Evolutionary conservation across 2,329 filamentous ascomycete genomes (phyloP).

Genomic region (Aureobasidium vineae): DNA sequence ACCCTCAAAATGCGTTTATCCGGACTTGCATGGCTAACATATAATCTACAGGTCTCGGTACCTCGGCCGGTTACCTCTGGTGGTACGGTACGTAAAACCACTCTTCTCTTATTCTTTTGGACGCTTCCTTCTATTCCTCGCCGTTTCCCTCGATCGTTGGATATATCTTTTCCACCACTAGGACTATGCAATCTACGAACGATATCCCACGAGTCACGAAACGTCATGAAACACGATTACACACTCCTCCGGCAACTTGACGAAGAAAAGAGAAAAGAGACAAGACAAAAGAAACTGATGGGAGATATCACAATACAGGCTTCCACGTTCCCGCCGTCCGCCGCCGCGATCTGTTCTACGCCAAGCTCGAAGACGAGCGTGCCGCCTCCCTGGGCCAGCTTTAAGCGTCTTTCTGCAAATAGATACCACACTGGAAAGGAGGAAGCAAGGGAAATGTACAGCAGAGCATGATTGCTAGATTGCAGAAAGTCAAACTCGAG

Average conservation of each 20-base stretch:
- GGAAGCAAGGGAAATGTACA: not conserved
- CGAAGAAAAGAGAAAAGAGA: not conserved
- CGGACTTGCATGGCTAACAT: not conserved
- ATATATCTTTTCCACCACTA: not conserved
- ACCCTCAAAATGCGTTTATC: not conserved
- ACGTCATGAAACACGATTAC: not conserved
- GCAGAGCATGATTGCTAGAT: not conserved
- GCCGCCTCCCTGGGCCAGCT: slow-evolving; percentile 48
- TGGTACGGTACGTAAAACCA: slow-evolving; percentile 59
- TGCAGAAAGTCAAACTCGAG: not conserved
- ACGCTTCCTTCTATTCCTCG: not conserved
- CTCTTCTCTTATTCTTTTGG: not conserved
- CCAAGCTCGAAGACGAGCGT: slow-evolving; percentile 62
- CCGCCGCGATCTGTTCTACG: slow-evolving; percentile 62
- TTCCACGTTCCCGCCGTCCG: slow-evolving; percentile 65
- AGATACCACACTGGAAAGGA: slow-evolving; percentile 3
- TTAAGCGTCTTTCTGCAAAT: slow-evolving; percentile 26
- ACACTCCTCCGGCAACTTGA: not conserved
- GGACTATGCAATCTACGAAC: not conserved
- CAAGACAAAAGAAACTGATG: slow-evolving; percentile 23
- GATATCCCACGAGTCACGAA: not conserved
- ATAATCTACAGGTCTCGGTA: slow-evolving; percentile 55
- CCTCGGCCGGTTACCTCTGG: slow-evolving; percentile 62
- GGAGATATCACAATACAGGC: slow-evolving; percentile 42
- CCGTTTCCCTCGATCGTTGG: not conserved